These are phyloP conservation scores for Toxoplasma gondii DNA, from an alignment of 169 alveolate species.

Conservation along the genomic window DNA sequence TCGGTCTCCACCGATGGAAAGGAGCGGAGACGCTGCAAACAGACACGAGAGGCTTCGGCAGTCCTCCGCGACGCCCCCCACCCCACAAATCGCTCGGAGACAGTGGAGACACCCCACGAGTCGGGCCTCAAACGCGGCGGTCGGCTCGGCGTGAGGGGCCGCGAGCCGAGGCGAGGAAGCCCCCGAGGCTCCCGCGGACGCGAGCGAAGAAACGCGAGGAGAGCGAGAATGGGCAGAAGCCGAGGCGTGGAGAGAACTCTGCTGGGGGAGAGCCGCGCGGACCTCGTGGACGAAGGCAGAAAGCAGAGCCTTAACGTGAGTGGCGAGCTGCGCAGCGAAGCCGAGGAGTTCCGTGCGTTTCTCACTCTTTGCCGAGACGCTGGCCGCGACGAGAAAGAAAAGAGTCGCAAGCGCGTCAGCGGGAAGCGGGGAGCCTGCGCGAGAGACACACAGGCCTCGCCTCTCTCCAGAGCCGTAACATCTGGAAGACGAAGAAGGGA, in stretches of 20 bases:
- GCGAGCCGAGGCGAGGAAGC: too few relatives aligned
- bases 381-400: background rate
- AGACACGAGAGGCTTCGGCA: background rate
- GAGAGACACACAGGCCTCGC: background rate
- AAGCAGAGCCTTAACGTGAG: background rate
- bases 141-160: background rate
- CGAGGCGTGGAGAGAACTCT: background rate
- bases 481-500: background rate
- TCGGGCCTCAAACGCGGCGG: background rate
- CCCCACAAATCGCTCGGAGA: background rate
- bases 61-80: background rate
- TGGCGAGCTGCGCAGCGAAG: background rate
- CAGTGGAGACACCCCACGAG: conserved; percentile 1
- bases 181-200: too few relatives aligned
- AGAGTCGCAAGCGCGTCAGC: background rate
- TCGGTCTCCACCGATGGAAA: background rate
- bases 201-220: too few relatives aligned
- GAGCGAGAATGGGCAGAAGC: too few relatives aligned
- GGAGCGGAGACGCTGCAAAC: background rate
- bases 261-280: background rate
- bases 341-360: background rate
- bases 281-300: background rate
- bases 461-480: background rate
- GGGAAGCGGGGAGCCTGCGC: background rate
- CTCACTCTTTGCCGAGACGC: background rate